Percentiles rank a stretch among this genome's conserved stretches.
Conservation (phyloP, 306 rosid species). For the Castanea mollissima region DNA sequence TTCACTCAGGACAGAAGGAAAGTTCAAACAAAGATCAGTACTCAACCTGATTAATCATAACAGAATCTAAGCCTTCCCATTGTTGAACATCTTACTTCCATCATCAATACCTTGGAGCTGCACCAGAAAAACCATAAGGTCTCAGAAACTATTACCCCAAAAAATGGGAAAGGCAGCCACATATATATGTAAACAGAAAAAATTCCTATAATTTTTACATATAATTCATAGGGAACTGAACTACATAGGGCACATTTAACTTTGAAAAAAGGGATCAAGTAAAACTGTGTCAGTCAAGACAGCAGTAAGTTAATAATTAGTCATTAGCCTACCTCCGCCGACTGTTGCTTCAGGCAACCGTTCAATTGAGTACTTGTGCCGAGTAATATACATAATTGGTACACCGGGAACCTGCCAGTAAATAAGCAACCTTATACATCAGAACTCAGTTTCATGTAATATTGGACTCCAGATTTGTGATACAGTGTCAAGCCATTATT, state of each 20-base stretch:
- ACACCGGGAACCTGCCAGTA: constrained; percentile 83
- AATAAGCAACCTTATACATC: constrained; percentile 14
- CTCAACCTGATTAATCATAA: background rate
- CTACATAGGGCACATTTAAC: background rate
- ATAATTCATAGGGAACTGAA: too few species aligned
- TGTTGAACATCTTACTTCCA: background rate
- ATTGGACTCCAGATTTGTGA: background rate
- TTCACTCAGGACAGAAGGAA: background rate
- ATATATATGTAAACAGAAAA: background rate
- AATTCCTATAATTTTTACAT: too few species aligned
- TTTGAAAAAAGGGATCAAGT: background rate
- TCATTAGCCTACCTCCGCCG: constrained; percentile 70
- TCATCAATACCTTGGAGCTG: constrained; percentile 69
- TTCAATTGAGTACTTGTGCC: constrained; percentile 83
- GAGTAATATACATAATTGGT: constrained; percentile 91
- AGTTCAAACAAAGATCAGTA: background rate
- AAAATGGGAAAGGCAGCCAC: background rate
- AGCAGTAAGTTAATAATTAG: background rate
- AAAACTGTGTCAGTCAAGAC: background rate
- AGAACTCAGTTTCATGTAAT: constrained; percentile 2
- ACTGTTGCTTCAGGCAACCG: constrained; percentile 93
- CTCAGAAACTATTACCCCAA: background rate
- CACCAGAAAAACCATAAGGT: constrained; percentile 18
- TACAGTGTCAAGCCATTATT: background rate
- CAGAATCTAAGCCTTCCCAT: background rate